These are phyloP conservation scores for Pistacia integerrima DNA, from an alignment of 345 rosid genomes.

Conservation along the genomic window DNA sequence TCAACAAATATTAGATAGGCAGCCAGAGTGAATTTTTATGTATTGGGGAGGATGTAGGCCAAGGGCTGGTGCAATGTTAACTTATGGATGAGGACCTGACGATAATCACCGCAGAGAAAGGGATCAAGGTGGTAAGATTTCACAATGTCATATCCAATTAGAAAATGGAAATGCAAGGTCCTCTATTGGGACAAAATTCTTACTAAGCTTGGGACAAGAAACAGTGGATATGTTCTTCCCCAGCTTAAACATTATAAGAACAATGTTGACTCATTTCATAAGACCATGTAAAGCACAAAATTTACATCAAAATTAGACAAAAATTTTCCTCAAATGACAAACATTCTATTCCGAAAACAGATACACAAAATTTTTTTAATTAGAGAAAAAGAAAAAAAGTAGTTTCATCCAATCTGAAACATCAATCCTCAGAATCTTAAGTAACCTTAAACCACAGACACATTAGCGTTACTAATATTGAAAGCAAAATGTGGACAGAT, in stretches of 20 bases:
- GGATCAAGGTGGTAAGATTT: background rate
- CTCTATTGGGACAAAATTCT: background rate
- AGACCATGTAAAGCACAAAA: background rate
- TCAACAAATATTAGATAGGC: background rate
- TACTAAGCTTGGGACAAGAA: background rate
- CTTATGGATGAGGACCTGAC: background rate
- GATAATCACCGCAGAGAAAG: background rate
- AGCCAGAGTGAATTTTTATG: background rate
- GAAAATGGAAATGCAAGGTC: background rate
- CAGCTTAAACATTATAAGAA: background rate
- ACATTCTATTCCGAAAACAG: background rate
- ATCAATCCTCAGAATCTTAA: background rate
- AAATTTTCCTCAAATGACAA: background rate
- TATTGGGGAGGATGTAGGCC: background rate
- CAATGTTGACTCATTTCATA: background rate
- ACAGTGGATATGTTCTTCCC: background rate
- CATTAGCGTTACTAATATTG: background rate
- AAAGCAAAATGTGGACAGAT: background rate
- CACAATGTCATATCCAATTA: background rate
- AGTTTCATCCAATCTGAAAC: background rate
- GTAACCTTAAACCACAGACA: background rate
- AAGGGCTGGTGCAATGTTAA: background rate
- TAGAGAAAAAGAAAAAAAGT: background rate
- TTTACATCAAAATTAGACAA: no score
- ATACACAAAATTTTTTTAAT: background rate